Evolutionary conservation across 2,329 filamentous ascomycete genomes (phyloP).

Genomic region (Phaeosphaeria sp.): DNA sequence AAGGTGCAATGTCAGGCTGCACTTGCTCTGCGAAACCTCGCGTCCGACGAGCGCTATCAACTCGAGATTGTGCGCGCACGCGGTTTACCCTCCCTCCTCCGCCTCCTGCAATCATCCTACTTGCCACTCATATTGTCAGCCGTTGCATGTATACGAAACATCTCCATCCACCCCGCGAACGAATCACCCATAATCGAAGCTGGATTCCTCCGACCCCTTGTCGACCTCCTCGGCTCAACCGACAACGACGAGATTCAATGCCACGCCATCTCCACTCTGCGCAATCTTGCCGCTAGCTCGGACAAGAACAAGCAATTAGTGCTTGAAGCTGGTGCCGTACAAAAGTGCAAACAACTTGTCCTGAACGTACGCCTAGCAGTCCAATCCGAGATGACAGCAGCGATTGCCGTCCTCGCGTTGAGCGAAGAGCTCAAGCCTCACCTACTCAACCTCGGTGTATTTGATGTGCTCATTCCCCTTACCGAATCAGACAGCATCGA

Average conservation of each 20-base stretch:
- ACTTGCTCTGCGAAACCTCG: conserved; percentile 89
- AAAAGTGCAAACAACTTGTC: conserved; percentile 98
- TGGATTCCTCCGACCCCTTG: conserved; percentile 90
- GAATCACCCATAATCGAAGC: conserved; percentile 99
- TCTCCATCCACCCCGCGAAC: conserved; percentile 96
- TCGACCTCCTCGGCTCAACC: conserved; percentile 91
- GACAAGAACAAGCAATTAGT: conserved; percentile 99
- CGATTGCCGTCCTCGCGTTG: conserved; percentile 92
- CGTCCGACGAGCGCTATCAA: conserved; percentile 98
- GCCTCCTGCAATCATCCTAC: conserved; percentile 92
- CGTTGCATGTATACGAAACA: conserved; percentile 97
- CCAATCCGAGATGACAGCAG: conserved; percentile 99
- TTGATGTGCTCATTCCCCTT: conserved; percentile 93
- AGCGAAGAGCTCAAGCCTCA: conserved; percentile 96
- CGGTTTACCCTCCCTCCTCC: conserved; percentile 83
- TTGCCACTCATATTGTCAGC: conserved; percentile 94
- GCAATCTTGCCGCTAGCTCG: conserved; percentile 94
- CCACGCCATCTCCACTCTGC: conserved; percentile 94
- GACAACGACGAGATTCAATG: conserved; percentile 99
- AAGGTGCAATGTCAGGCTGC: conserved; percentile 99
- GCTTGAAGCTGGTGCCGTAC: conserved; percentile 91
- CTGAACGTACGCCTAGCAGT: conserved; percentile 91
- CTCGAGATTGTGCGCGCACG: conserved; percentile 93
- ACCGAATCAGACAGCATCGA: conserved; percentile 96
- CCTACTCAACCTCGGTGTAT: conserved; percentile 88